A percentile compares a stretch with the other conserved stretches of the same genome.
Conservation (phyloP, 495 filamentous ascomycete genomes). For the Aspergillus cristatus region DNA sequence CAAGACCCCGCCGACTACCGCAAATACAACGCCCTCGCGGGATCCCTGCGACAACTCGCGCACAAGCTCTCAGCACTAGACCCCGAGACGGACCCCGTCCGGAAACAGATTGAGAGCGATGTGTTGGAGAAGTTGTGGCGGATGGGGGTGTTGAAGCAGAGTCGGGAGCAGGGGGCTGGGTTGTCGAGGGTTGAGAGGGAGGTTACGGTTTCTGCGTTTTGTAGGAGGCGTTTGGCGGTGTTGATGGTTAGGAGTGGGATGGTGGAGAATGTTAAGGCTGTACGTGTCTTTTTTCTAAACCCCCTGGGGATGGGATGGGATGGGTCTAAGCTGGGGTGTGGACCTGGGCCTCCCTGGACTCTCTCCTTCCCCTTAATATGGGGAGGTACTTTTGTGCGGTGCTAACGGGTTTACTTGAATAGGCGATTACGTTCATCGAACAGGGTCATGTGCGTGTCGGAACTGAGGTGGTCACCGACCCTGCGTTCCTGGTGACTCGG, state of each 20-base stretch:
- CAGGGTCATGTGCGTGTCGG: conserved; percentile 94
- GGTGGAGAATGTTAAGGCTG: conserved; percentile 73
- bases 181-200: conserved; percentile 78
- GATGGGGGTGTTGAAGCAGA: conserved; percentile 74
- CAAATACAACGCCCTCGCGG: conserved; percentile 82
- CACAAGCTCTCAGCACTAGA: conserved; percentile 72
- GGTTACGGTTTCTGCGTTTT: conserved; percentile 78
- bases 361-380: conserved; percentile 5
- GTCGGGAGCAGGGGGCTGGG: conserved; percentile 43
- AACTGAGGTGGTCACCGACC: conserved; percentile 81
- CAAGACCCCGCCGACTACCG: conserved; percentile 76
- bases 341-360: no score
- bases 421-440: conserved; percentile 77
- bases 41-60: conserved; percentile 76
- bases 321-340: no score
- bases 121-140: conserved; percentile 82
- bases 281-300: background rate
- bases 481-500: conserved; percentile 44
- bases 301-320: no score
- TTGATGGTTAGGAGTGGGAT: conserved; percentile 83
- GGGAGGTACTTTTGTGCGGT: conserved; percentile 1
- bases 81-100: conserved; percentile 64
- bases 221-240: conserved; percentile 68
- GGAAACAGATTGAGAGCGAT: conserved; percentile 70
- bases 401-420: background rate